Percentiles rank a stretch among this genome's conserved stretches.
phyloP scores from a whole-genome alignment of 192 early-diverging fungal species.

The Martensiomyces pterosporus region DNA sequence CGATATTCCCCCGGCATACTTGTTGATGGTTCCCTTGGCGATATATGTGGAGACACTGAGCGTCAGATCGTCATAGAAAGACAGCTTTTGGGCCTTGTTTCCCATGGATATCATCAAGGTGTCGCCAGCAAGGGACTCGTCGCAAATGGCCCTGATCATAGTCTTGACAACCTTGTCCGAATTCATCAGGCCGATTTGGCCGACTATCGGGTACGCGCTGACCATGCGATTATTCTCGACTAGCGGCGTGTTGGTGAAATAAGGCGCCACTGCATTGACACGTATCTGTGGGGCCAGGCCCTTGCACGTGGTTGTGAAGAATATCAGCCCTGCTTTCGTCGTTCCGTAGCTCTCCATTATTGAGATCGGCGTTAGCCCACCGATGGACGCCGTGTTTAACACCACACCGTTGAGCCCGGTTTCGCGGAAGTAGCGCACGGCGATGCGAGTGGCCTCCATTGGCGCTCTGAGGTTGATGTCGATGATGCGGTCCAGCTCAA shows the following conservation, averaged over 20 bases:
- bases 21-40: constrained; percentile 24
- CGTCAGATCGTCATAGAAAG: constrained; percentile 26
- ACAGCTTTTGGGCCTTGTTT: constrained; percentile 14
- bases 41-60: constrained; percentile 32
- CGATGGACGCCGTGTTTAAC: constrained; percentile 72
- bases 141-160: constrained; percentile 56
- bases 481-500: constrained; percentile 57
- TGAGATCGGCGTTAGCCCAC: constrained; percentile 55
- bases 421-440: constrained; percentile 55
- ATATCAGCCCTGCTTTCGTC: constrained; percentile 70
- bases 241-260: constrained; percentile 55
- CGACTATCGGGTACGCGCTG: constrained; percentile 24
- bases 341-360: constrained; percentile 70
- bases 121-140: constrained; percentile 52
- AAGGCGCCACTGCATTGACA: constrained; percentile 63
- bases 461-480: constrained; percentile 73
- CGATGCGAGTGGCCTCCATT: constrained; percentile 70
- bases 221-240: constrained; percentile 40
- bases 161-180: constrained; percentile 53
- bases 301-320: constrained; percentile 53
- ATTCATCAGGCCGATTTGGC: constrained; percentile 29
- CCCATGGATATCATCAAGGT: constrained; percentile 48
- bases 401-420: constrained; percentile 54
- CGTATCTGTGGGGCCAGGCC: constrained; percentile 48
- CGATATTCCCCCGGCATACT: constrained; percentile 12